Evolutionary conservation across 2,329 filamentous ascomycete genomes (phyloP), one percentile per base, ranked within the genome.

Genomic region (Calonectria crousiana): DNA sequence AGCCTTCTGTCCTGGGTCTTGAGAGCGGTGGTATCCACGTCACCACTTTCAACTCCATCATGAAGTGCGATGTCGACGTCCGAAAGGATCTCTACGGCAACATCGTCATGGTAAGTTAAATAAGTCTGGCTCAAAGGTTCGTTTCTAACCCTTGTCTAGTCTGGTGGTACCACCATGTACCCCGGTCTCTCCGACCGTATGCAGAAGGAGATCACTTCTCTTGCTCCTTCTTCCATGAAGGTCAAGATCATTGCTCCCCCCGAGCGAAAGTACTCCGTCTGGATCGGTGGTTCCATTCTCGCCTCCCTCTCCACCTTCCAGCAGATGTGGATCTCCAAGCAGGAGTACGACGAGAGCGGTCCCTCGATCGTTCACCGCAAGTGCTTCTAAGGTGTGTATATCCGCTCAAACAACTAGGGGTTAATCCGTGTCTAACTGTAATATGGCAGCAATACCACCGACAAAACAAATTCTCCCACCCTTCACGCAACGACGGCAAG

Each of bases 291-390:
- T 93, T 99, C 97, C 89, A 99, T 99, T 90, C 91, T 99, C 86
- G 97, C 97, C 84, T 99, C 97, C 80, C 95, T 99, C 85, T 99
- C 97, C 83, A 99, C 97, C 89, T 99, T 99, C 96, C 97, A 99
- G 93, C 97, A 99, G 92, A 99, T 99, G 97, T 99, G 97, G 97
- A 98, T 99, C 93, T 99, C 97, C 85, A 99, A 99, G 95, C 97
- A 99, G 92, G 96, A 98, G 92, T 98, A 98, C 93, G 97, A 99
- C 92, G 97, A 98, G 95, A 97, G 94, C 89, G 96, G 96, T 90
- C 97, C 96, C 84, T 98, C 96, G 86, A 98, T 98, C 86, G 96
- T 98, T 85, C 96, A 98, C 94, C 95, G 96, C 94, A 98, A 98
- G 95, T 98, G 96, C 95, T 98, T 98, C 94, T 98, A 98, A 98